Base-by-base conservation (phyloP, 495 filamentous ascomycete genomes). In the Lasiosphaeria hispida region DNA sequence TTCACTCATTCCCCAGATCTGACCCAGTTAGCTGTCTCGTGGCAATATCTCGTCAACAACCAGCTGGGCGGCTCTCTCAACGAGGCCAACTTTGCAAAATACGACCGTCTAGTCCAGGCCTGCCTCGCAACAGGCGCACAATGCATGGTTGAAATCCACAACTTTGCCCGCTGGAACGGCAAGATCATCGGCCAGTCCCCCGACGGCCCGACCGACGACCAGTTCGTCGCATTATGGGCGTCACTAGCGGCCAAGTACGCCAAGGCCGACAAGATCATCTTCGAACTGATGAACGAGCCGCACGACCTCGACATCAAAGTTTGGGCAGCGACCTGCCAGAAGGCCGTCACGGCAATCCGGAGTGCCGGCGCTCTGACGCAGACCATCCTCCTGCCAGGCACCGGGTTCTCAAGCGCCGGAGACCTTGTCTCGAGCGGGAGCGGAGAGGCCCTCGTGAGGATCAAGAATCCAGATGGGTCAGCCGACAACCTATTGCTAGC, bases 281-380 rank as follows among this genome's bases (percentile, higher is more conserved):
- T 86, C 67, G 83, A 83, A 37, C 65, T 86, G 43, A 85, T 86
- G 80, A 87, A 85, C 64, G 84, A 87, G 65, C 82, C 84, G 4
- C 82, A 83, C 53, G 63, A 80, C 37, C 67, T 76, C 34, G 72
- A 80, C 58, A 72, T 85, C 49, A 61, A 42, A 19, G 58, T 44
- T 0, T 85, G 82, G 82, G 80, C 79, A 0, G 56, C 66, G 4
- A 82, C 80, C 0, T 77, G 79, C 43, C 83, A 86, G 63, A 73
- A 75, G 14, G 80, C 70, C 42, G 81, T 87, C 1, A 80, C 77
- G 1, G 83, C 81, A 7, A 86, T 87, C 58, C 75, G 83, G 43
- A 60, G 75, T 11, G 78, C 83, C 34, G 84, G 83, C 15, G 83
- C 82, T 4, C 77, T 72, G n/a, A 62, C 61, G n/a, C 79, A 86